A percentile compares a stretch with the other conserved stretches of the same genome.
These are phyloP conservation scores for Nannochloris sp. DNA, from an alignment of 139 green algal genomes.

Conservation along the genomic window DNA sequence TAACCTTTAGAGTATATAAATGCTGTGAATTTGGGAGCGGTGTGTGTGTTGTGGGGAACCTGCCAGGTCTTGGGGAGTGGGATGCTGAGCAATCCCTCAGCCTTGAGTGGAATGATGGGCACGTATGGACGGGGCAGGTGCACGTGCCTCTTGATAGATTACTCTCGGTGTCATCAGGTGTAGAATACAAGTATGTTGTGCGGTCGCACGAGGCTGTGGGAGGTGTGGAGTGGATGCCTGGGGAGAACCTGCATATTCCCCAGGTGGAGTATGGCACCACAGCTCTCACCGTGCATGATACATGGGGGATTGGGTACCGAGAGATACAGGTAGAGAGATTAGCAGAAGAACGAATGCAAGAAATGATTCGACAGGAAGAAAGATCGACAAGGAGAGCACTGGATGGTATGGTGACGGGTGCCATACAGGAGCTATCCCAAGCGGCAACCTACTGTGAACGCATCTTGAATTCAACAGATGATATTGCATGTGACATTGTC, in stretches of 20 bases:
- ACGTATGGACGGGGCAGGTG: constrained; percentile 24
- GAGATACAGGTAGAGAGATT: constrained; percentile 21
- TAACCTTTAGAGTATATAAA: constrained; percentile 21
- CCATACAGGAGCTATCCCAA: constrained; percentile 20
- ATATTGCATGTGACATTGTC: constrained; percentile 12
- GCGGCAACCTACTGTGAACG: constrained; percentile 10
- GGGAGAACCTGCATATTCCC: constrained; percentile 14
- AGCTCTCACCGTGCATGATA: constrained; percentile 16
- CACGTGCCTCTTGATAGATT: constrained; percentile 1
- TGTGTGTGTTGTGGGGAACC: constrained; percentile 22
- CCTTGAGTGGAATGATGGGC: constrained; percentile 30
- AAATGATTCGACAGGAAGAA: constrained; percentile 1
- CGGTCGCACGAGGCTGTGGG: constrained; percentile 4
- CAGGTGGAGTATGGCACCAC: constrained; percentile 1
- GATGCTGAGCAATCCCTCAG: constrained; percentile 4
- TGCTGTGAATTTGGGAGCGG: constrained; percentile 23
- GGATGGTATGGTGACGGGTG: constrained; percentile 6
- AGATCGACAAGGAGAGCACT: constrained; percentile 9
- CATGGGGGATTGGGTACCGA: constrained; percentile 16
- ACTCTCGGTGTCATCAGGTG: not conserved
- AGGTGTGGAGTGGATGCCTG: constrained; percentile 20
- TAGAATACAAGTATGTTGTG: constrained; percentile 42
- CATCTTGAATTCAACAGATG: not conserved
- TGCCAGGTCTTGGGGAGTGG: constrained; percentile 21
- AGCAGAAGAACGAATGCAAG: not conserved